A percentile compares a stretch with the other conserved stretches of the same genome.
phyloP scores from a whole-genome alignment of 1,139 yeast species.

The Candida sojae region DNA sequence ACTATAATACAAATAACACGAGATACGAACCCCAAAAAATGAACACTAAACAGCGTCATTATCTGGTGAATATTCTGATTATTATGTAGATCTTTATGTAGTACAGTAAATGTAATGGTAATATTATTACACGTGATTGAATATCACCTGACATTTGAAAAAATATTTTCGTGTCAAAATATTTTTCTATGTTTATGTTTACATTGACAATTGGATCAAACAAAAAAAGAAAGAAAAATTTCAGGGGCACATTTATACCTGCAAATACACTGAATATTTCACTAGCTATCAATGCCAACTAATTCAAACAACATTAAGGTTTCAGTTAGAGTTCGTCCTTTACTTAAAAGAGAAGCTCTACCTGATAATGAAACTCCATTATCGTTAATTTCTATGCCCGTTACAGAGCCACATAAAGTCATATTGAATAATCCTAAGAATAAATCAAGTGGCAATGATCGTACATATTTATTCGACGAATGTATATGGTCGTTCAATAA shows the following conservation, averaged over 20 bases:
- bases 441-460: slow-evolving; percentile 19
- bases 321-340: slow-evolving; percentile 49
- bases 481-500: slow-evolving; percentile 58
- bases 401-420: slow-evolving; percentile 21
- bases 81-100: too few species aligned
- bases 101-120: not conserved
- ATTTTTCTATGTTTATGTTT: slow-evolving; percentile 3
- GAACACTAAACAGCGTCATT: too few species aligned
- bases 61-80: too few species aligned
- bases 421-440: slow-evolving; percentile 22
- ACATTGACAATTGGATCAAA: slow-evolving; percentile 4
- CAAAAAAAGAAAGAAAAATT: not conserved
- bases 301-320: slow-evolving; percentile 38
- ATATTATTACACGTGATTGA: not conserved
- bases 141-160: not conserved
- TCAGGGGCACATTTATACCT: not conserved
- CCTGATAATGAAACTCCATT: slow-evolving; percentile 5
- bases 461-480: slow-evolving; percentile 54
- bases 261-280: not conserved
- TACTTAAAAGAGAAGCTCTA: slow-evolving; percentile 34
- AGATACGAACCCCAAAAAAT: too few species aligned
- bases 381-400: slow-evolving; percentile 35
- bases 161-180: not conserved
- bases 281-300: not conserved
- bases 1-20: too few species aligned